Evolutionary conservation across 345 rosid species (phyloP).

Genomic region (Lagerstroemia speciosa): DNA sequence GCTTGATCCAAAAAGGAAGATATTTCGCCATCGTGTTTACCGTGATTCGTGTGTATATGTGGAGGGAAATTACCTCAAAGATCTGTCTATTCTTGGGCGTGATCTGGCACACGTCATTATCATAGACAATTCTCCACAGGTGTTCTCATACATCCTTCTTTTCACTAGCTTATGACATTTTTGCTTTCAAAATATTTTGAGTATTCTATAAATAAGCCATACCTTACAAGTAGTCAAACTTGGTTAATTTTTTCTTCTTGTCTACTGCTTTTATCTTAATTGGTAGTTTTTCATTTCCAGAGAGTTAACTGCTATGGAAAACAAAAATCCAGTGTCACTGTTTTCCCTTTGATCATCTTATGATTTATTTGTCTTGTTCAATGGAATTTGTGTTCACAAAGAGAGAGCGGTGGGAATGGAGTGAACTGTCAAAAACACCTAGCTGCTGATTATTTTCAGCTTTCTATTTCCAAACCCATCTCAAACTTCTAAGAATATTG

Average conservation of each 20-base stretch:
- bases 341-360: background rate
- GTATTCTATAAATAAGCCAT: background rate
- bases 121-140: constrained; percentile 98
- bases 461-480: background rate
- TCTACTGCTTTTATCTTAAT: background rate
- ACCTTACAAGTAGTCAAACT: background rate
- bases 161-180: background rate
- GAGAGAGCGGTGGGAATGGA: background rate
- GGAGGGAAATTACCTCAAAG: constrained; percentile 93
- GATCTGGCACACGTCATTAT: constrained; percentile 80
- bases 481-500: background rate
- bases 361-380: background rate
- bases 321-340: too few relatives aligned
- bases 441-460: background rate
- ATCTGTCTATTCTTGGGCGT: constrained; percentile 89
- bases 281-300: background rate
- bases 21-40: constrained; percentile 85
- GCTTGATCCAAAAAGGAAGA: constrained; percentile 93
- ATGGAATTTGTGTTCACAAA: background rate
- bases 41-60: constrained; percentile 95
- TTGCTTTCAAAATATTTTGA: background rate
- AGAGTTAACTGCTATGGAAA: too few relatives aligned
- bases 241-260: background rate
- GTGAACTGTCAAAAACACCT: background rate
- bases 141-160: constrained; percentile 13